Evolutionary conservation across 1,139 yeast species (phyloP).

Genomic region (Hyphopichia pseudoburtonii): DNA sequence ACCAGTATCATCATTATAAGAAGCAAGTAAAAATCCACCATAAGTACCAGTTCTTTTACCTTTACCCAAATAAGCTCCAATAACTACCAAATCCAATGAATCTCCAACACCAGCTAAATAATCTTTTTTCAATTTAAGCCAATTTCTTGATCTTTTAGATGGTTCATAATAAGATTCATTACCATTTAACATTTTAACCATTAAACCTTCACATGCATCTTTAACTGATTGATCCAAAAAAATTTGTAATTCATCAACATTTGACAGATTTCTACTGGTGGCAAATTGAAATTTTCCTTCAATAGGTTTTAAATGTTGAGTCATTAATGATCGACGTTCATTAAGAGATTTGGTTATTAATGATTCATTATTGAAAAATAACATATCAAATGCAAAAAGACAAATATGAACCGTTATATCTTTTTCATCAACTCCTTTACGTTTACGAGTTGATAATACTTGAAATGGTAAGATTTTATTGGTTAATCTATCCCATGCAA

Average conservation of each 20-base stretch:
- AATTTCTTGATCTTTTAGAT: conserved; percentile 88
- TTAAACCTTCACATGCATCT: conserved; percentile 91
- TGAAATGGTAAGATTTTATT: conserved; percentile 89
- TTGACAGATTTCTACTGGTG: conserved; percentile 66
- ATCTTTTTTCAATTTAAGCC: conserved; percentile 95
- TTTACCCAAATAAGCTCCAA: conserved; percentile 91
- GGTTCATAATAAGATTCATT: conserved; percentile 87
- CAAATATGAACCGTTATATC: conserved; percentile 91
- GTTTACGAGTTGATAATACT: conserved; percentile 84
- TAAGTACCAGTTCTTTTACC: conserved; percentile 95
- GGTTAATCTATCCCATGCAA: conserved; percentile 88
- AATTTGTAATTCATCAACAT: conserved; percentile 76
- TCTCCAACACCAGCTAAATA: conserved; percentile 94
- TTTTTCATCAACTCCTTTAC: conserved; percentile 85
- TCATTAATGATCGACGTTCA: conserved; percentile 66
- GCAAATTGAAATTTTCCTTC: conserved; percentile 86
- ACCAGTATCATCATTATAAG: conserved; percentile 85
- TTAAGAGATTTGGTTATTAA: conserved; percentile 65
- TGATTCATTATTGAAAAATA: conserved; percentile 71
- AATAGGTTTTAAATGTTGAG: conserved; percentile 55
- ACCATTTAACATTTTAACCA: conserved; percentile 90
- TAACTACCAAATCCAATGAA: conserved; percentile 86
- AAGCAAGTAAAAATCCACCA: conserved; percentile 91
- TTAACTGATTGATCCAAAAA: conserved; percentile 88
- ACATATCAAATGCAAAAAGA: conserved; percentile 84